phyloP scores from a whole-genome alignment of 768 basidiomycete species.

The Clathrus columnatus region DNA sequence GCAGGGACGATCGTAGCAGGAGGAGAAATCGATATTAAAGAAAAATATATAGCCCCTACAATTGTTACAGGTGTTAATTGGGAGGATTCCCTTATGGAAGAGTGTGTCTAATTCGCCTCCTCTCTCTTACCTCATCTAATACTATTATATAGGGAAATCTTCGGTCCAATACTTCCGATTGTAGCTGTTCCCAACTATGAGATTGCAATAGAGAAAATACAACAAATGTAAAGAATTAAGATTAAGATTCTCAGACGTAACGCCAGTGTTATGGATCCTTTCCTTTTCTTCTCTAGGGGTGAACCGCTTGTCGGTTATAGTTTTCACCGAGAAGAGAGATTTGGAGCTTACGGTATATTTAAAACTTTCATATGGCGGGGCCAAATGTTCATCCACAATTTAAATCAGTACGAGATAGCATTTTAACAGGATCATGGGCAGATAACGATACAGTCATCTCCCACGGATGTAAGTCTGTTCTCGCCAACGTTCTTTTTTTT shows the following conservation, averaged over 20 bases:
- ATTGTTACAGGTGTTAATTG: conserved; percentile 51
- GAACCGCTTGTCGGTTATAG: not conserved
- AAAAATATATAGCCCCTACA: conserved; percentile 65
- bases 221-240: not conserved
- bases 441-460: not conserved
- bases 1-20: conserved; percentile 44
- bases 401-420: not conserved
- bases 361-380: not conserved
- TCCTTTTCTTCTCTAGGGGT: not conserved
- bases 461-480: not conserved
- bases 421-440: not conserved
- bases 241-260: not conserved
- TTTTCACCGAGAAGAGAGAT: not conserved
- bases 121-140: not conserved
- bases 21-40: conserved; percentile 49
- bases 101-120: conserved; percentile 35
- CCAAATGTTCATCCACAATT: not conserved
- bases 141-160: not conserved
- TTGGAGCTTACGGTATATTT: not conserved
- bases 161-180: not conserved
- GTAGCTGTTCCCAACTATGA: not conserved
- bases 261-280: not conserved
- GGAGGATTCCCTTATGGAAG: conserved; percentile 69
- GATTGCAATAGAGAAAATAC: not conserved
- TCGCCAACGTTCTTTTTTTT: not conserved